phyloP scores from a whole-genome alignment of 2,329 filamentous ascomycete genomes.

The Hansfordia pulvinata region DNA sequence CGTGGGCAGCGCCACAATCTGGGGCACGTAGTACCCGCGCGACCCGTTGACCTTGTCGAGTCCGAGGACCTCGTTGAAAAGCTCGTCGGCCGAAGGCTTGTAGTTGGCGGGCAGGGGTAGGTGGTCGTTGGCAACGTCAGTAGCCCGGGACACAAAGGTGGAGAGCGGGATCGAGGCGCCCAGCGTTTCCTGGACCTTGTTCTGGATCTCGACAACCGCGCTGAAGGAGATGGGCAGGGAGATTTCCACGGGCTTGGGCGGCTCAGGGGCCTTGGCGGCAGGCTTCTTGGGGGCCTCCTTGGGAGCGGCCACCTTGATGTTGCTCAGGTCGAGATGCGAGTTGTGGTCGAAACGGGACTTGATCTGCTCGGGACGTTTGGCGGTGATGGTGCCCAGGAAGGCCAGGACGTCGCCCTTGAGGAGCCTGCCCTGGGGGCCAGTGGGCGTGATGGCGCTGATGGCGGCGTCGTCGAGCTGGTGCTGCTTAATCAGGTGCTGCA shows the following conservation, averaged over 20 bases:
- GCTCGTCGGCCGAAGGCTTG: constrained; percentile 60
- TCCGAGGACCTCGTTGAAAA: constrained; percentile 83
- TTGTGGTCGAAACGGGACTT: constrained; percentile 62
- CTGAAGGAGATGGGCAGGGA: constrained; percentile 66
- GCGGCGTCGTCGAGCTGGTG: constrained; percentile 66
- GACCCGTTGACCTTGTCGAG: constrained; percentile 37
- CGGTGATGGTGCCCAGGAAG: constrained; percentile 66
- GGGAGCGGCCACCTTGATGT: constrained; percentile 65
- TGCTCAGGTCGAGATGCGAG: constrained; percentile 79
- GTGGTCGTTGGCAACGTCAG: constrained; percentile 76
- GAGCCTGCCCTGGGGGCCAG: constrained; percentile 75
- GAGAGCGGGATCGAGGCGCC: constrained; percentile 73
- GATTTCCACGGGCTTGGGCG: constrained; percentile 35
- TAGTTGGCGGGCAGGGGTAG: constrained; percentile 55
- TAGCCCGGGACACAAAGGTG: constrained; percentile 74
- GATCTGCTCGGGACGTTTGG: constrained; percentile 56
- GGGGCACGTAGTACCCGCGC: constrained; percentile 55
- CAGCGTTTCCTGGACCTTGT: constrained; percentile 62
- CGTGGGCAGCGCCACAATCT: constrained; percentile 47
- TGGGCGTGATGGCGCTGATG: constrained; percentile 69
- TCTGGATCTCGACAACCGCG: constrained; percentile 68
- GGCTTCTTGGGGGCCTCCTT: constrained; percentile 27
- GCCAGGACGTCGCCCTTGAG: constrained; percentile 93
- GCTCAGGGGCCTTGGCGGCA: constrained; percentile 22
- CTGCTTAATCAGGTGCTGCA: constrained; percentile 66